These are phyloP conservation scores for Cladosporium sp. DNA, from an alignment of 2,329 filamentous ascomycete species.

Conservation along the genomic window DNA sequence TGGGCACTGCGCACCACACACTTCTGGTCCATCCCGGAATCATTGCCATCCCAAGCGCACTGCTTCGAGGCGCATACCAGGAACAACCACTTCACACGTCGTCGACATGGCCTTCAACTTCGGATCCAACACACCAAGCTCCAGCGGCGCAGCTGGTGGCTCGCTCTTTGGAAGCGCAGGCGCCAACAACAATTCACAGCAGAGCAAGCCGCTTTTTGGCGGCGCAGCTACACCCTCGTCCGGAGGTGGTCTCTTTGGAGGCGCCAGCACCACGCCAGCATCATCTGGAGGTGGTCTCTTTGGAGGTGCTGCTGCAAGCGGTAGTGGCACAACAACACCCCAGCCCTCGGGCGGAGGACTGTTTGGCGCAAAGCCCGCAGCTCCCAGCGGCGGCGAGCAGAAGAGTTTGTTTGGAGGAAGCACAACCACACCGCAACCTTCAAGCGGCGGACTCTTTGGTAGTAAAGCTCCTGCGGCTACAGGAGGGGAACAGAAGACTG, in stretches of 20 bases:
- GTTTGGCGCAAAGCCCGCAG: slow-evolving; percentile 18
- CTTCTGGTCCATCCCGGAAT: neutral
- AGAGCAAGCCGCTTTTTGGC: slow-evolving; percentile 17
- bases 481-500: slow-evolving; percentile 1
- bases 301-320: slow-evolving; percentile 29
- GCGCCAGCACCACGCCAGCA: slow-evolving; percentile 15
- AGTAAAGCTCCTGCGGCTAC: slow-evolving; percentile 6
- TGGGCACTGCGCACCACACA: neutral
- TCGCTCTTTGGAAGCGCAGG: slow-evolving; percentile 30
- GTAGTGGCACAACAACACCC: neutral
- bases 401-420: slow-evolving; percentile 11
- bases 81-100: neutral
- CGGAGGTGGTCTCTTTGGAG: slow-evolving; percentile 14
- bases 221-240: slow-evolving; percentile 20
- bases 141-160: slow-evolving; percentile 12
- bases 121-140: slow-evolving; percentile 7
- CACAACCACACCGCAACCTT: slow-evolving; percentile 6
- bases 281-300: slow-evolving; percentile 34
- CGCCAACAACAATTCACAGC: slow-evolving; percentile 21
- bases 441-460: slow-evolving; percentile 12
- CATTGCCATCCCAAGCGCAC: neutral
- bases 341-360: slow-evolving; percentile 7
- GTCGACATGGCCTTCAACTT: slow-evolving; percentile 11
- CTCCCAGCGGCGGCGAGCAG: slow-evolving; percentile 12
- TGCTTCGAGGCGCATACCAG: neutral